These are phyloP conservation scores for Nothophoma quercina DNA, from an alignment of 2,329 filamentous ascomycete species.

Conservation along the genomic window DNA sequence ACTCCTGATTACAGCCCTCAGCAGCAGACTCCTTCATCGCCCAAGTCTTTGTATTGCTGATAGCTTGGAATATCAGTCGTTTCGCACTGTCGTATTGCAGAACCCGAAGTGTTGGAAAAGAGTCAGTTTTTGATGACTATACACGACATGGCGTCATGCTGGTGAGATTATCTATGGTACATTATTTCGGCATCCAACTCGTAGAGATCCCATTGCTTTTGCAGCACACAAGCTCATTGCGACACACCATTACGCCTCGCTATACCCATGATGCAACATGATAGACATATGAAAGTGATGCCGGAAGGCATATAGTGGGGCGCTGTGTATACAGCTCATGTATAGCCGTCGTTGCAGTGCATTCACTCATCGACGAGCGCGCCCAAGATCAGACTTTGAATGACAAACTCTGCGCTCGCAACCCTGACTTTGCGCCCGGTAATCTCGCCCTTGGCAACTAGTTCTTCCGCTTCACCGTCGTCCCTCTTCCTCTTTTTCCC, in stretches of 20 bases:
- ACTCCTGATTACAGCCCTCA: too few species aligned
- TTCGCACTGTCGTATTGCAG: too few species aligned
- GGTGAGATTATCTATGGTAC: not conserved
- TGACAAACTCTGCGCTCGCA: constrained; percentile 83
- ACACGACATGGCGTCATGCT: not conserved
- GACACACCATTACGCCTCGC: constrained; percentile 4
- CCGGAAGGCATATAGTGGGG: not conserved
- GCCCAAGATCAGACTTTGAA: constrained; percentile 91
- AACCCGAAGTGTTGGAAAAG: too few species aligned
- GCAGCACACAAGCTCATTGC: not conserved
- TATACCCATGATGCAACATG: not conserved
- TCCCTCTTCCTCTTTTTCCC: constrained; percentile 56
- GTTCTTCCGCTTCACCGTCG: constrained; percentile 36
- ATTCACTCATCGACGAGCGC: constrained; percentile 69
- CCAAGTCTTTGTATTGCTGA: too few species aligned
- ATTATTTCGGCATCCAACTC: constrained; percentile 1
- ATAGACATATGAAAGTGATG: not conserved
- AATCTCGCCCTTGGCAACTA: constrained; percentile 43
- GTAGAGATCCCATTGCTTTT: not conserved
- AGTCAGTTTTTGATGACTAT: too few species aligned
- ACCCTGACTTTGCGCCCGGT: constrained; percentile 66
- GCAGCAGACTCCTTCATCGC: too few species aligned
- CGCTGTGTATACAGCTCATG: not conserved
- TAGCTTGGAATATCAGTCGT: too few species aligned
- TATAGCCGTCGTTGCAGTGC: not conserved